Conservation (phyloP, 441 rosid genomes). For the Lepidium campestre region DNA sequence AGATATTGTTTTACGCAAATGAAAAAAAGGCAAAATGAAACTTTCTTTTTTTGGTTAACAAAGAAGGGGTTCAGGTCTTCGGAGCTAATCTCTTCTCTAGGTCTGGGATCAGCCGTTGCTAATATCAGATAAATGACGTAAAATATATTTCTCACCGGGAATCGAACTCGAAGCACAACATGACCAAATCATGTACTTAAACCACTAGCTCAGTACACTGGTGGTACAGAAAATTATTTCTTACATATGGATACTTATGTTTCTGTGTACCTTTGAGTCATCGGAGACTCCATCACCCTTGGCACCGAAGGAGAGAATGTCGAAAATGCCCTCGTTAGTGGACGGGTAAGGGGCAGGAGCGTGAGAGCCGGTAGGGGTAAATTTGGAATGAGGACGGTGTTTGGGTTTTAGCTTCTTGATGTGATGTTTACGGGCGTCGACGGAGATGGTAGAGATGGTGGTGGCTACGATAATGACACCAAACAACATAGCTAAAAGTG, state of each 20-base stretch:
- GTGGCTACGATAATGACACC: slow-evolving; percentile 14
- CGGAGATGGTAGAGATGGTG: slow-evolving; percentile 27
- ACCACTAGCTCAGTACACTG: no score
- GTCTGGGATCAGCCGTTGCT: no score
- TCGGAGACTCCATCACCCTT: slow-evolving; percentile 29
- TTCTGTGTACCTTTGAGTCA: slow-evolving; percentile 22
- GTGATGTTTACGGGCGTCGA: slow-evolving; percentile 27
- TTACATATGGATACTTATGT: neutral
- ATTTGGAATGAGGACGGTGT: slow-evolving; percentile 22
- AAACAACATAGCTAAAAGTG: slow-evolving; percentile 20
- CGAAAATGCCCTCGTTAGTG: slow-evolving; percentile 7
- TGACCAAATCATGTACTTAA: no score
- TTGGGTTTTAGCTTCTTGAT: slow-evolving; percentile 21
- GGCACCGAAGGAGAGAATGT: slow-evolving; percentile 29
- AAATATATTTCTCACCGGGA: no score
- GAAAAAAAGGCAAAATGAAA: no score
- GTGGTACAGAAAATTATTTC: no score
- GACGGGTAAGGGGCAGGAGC: slow-evolving; percentile 19
- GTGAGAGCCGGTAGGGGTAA: slow-evolving; percentile 8
- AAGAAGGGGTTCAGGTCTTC: no score
- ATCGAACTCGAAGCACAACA: no score
- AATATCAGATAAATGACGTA: no score
- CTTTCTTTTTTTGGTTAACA: no score
- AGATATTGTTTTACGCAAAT: no score
- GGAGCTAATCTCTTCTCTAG: no score